phyloP scores from a whole-genome alignment of 345 rosid genomes.

The Acer saccharum region DNA sequence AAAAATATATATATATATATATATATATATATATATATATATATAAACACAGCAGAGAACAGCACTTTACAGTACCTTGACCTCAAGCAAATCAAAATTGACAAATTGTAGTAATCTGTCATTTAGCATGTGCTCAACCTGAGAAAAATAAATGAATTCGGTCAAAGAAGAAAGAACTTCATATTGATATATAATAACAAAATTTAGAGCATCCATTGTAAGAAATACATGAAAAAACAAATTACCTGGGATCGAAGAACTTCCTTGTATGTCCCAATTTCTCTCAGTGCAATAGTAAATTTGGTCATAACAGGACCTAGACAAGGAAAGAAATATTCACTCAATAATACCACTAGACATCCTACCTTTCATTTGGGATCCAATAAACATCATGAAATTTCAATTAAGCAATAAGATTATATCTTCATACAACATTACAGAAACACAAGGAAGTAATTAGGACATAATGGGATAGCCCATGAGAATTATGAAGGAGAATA shows the following conservation, averaged over 20 bases:
- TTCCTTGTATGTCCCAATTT: slow-evolving; percentile 97
- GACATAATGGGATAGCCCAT: not conserved
- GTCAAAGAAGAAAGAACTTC: not conserved
- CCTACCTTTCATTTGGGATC: not conserved
- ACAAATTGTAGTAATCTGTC: slow-evolving; percentile 91
- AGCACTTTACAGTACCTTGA: slow-evolving; percentile 67
- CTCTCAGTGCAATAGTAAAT: slow-evolving; percentile 97
- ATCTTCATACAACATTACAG: not conserved
- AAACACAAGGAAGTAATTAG: not conserved
- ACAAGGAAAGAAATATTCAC: slow-evolving; percentile 24
- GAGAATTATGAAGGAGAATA: slow-evolving; percentile 13
- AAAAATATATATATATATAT: not conserved
- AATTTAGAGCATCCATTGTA: not conserved
- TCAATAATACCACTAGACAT: slow-evolving; percentile 20
- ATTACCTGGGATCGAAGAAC: slow-evolving; percentile 95
- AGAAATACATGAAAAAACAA: not conserved
- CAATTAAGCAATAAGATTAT: not conserved
- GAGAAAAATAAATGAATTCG: slow-evolving; percentile 25
- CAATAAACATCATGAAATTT: not conserved
- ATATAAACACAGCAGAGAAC: slow-evolving; percentile 13
- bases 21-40: too few species aligned
- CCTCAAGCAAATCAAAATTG: slow-evolving; percentile 83
- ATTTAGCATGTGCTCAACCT: slow-evolving; percentile 96
- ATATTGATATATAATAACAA: not conserved
- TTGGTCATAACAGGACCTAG: slow-evolving; percentile 99